phyloP scores from a whole-genome alignment of 2,329 filamentous ascomycete genomes.

The Sclerotinia subarctica region DNA sequence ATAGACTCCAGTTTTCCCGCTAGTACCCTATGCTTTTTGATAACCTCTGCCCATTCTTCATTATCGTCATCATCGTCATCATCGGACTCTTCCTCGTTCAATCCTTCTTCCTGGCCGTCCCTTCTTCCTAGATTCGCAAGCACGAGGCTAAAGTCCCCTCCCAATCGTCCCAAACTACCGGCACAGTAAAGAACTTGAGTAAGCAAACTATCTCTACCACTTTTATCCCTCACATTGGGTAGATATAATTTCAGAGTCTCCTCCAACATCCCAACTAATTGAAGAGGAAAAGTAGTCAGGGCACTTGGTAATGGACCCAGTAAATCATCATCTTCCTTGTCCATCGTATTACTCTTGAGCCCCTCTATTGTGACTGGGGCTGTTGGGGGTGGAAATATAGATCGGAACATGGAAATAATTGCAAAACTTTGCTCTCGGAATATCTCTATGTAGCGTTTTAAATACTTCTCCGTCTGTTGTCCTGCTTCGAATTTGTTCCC shows the following conservation, averaged over 20 bases:
- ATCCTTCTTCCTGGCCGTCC: slow-evolving; percentile 39
- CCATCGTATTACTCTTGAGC: slow-evolving; percentile 24
- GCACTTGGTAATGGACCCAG: slow-evolving; percentile 68
- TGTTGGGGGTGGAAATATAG: slow-evolving; percentile 65
- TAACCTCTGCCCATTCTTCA: slow-evolving; percentile 81
- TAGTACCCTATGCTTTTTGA: slow-evolving; percentile 81
- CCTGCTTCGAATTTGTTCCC: slow-evolving; percentile 59
- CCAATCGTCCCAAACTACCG: slow-evolving; percentile 81
- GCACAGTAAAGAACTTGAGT: slow-evolving; percentile 94
- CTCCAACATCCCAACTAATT: slow-evolving; percentile 77
- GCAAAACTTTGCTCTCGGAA: slow-evolving; percentile 97
- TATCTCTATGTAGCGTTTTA: slow-evolving; percentile 95
- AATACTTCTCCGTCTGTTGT: slow-evolving; percentile 88
- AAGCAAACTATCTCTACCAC: slow-evolving; percentile 78
- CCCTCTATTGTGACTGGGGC: slow-evolving; percentile 24
- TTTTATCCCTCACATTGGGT: slow-evolving; percentile 75
- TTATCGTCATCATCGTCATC: slow-evolving; percentile 42
- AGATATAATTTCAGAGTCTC: slow-evolving; percentile 74
- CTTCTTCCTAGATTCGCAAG: slow-evolving; percentile 56
- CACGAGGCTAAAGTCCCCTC: slow-evolving; percentile 89
- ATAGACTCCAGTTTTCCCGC: slow-evolving; percentile 74
- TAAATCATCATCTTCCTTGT: slow-evolving; percentile 39
- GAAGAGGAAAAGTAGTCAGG: slow-evolving; percentile 77
- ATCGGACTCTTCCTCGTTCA: slow-evolving; percentile 44
- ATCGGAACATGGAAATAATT: slow-evolving; percentile 91